Conservation (phyloP, 768 basidiomycete species). For the Trametes coccinea region DNA sequence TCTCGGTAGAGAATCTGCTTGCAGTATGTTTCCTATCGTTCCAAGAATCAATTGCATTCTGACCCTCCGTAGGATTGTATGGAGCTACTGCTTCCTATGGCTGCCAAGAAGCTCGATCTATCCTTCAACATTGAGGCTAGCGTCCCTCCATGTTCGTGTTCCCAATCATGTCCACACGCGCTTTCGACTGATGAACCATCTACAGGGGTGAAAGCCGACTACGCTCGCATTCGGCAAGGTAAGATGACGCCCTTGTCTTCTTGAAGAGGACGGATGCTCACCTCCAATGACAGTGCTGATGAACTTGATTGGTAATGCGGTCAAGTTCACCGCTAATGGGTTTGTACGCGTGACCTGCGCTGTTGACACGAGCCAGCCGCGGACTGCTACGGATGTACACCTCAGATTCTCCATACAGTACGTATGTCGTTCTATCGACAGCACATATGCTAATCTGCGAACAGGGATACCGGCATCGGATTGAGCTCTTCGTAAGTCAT, state of each 20-base stretch:
- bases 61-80: slow-evolving; percentile 59
- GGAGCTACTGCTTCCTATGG: slow-evolving; percentile 75
- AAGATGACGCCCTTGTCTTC: slow-evolving; percentile 3
- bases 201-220: slow-evolving; percentile 70
- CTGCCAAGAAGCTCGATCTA: slow-evolving; percentile 70
- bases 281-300: slow-evolving; percentile 51
- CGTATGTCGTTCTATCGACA: slow-evolving; percentile 2
- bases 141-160: slow-evolving; percentile 57
- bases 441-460: neutral
- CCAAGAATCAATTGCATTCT: neutral
- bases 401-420: slow-evolving; percentile 71
- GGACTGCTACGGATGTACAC: slow-evolving; percentile 44
- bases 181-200: neutral
- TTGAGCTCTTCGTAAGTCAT: slow-evolving; percentile 43
- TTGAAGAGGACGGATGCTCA: neutral
- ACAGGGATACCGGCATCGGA: slow-evolving; percentile 73
- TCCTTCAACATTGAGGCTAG: slow-evolving; percentile 69
- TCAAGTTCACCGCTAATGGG: slow-evolving; percentile 69
- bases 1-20: slow-evolving; percentile 68
- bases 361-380: slow-evolving; percentile 42
- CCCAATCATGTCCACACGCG: neutral
- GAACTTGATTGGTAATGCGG: slow-evolving; percentile 77
- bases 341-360: slow-evolving; percentile 64
- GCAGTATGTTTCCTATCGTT: slow-evolving; percentile 45
- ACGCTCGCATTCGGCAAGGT: slow-evolving; percentile 75